A percentile compares a stretch with the other conserved stretches of the same genome.
phyloP scores from a whole-genome alignment of 345 rosid species.

The Angophora floribunda region DNA sequence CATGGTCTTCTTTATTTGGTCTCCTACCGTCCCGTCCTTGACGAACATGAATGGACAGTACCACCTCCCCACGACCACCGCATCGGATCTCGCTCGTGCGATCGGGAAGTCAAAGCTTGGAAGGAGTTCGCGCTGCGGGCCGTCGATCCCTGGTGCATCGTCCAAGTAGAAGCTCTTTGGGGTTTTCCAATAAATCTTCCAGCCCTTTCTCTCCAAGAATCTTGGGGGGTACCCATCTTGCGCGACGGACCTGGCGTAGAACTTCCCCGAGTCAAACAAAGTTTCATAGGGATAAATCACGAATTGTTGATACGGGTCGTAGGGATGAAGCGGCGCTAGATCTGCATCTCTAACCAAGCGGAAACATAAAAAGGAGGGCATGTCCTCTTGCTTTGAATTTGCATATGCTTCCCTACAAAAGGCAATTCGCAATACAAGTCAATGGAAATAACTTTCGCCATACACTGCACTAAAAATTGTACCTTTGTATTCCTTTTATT shows the following conservation, averaged over 20 bases:
- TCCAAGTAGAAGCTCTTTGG: constrained; percentile 11
- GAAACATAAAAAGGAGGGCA: constrained; percentile 18
- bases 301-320: constrained; percentile 22
- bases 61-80: constrained; percentile 44
- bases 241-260: constrained; percentile 32
- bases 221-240: constrained; percentile 40
- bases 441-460: not conserved
- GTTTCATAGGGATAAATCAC: constrained; percentile 6
- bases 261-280: not conserved
- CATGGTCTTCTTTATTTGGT: constrained; percentile 35
- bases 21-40: constrained; percentile 19
- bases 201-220: constrained; percentile 34
- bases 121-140: constrained; percentile 19
- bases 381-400: constrained; percentile 26
- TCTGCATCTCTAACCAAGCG: constrained; percentile 1
- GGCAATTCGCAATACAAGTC: not conserved
- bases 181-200: constrained; percentile 19
- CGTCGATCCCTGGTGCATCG: constrained; percentile 47
- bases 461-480: not conserved
- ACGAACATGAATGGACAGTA: constrained; percentile 61
- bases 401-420: constrained; percentile 36
- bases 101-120: constrained; percentile 22
- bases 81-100: not conserved
- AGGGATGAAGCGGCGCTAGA: constrained; percentile 15
- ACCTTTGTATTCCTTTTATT: not conserved